Evolutionary conservation across 202 grass and related monocot species (phyloP).

Genomic region (Panicum virgatum): DNA sequence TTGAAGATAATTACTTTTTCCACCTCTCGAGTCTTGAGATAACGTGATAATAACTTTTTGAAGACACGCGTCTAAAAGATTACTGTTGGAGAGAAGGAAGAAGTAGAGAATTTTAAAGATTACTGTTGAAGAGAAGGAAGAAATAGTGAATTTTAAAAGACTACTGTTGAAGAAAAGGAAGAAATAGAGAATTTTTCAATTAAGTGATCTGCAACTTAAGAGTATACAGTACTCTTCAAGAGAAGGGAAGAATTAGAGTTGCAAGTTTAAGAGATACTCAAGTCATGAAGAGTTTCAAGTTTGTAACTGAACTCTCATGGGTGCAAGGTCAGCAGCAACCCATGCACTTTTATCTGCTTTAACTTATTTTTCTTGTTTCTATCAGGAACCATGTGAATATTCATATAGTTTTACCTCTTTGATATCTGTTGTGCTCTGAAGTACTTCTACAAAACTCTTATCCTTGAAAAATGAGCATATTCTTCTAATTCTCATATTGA

Average conservation of each 20-base stretch:
- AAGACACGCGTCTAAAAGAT: constrained; percentile 63
- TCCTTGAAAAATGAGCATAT: neutral
- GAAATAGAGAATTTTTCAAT: constrained; percentile 55
- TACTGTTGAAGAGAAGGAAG: constrained; percentile 53
- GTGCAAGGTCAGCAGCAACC: constrained; percentile 84
- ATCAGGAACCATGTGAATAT: neutral
- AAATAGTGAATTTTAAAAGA: constrained; percentile 44
- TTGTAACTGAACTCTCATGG: constrained; percentile 64
- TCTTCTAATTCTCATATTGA: neutral
- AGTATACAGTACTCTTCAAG: constrained; percentile 18
- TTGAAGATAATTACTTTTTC: constrained; percentile 27
- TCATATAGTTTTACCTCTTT: neutral
- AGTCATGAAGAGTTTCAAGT: constrained; percentile 85
- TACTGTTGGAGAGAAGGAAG: constrained; percentile 61
- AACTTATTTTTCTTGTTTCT: constrained; percentile 27
- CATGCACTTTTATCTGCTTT: constrained; percentile 52
- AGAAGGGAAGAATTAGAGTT: constrained; percentile 66
- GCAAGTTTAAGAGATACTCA: constrained; percentile 57
- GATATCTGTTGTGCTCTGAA: constrained; percentile 15
- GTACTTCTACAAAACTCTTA: neutral
- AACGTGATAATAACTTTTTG: constrained; percentile 72
- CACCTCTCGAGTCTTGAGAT: constrained; percentile 63
- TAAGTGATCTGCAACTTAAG: constrained; percentile 61
- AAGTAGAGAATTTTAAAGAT: constrained; percentile 26
- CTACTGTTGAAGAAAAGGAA: constrained; percentile 49